Evolutionary conservation across 78 protist genomes (phyloP), one percentile per base, ranked within the genome.

Genomic region (Dictyostelium brefeldianum): DNA sequence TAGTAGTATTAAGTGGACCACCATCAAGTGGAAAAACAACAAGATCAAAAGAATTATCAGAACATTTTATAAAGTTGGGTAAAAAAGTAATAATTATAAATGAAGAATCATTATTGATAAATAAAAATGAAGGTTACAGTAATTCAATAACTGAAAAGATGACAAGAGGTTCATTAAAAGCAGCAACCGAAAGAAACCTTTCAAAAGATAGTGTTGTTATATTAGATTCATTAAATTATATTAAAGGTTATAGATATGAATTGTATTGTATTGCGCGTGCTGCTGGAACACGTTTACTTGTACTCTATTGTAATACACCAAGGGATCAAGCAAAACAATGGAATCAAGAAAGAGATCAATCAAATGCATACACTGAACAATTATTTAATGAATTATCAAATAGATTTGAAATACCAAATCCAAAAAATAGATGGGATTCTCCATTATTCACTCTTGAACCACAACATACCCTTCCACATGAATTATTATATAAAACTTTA

Each of bases 191-290:
- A 25, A 83, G 97, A 64, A 56, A 71, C 59, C 29, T 89, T 22
- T 6, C 92, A 41, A 56, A 48, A 41, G 92, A 94, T 78, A 89
- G 48, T 25, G 69, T 90, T 0, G 96, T 97, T 3, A 96, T 97
- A 53, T 54, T 74, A 14, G 98, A 97, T 62, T 78, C 95, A 20
- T 77, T 96, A 51, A 97, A 97, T 85, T 95, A 94, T 89, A 97
- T 97, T 78, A 97, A 97, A 90, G 98, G 98, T 59, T 95, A 84
- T 36, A 89, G 98, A 15, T 97, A 96, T 79, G 97, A 97, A 57
- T 78, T 96, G 7, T 97, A 75, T 77, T 96, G 97, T 79, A 48
- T 69, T 70, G 96, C 97, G n/a, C 65, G 95, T 43, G 90, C 95
- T 22, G 65, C 69, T 65, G 81, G 82, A 20, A 96, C 97, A 74